Base-by-base conservation (phyloP, 2,329 filamentous ascomycete species). In the Ophiostoma quercus region DNA sequence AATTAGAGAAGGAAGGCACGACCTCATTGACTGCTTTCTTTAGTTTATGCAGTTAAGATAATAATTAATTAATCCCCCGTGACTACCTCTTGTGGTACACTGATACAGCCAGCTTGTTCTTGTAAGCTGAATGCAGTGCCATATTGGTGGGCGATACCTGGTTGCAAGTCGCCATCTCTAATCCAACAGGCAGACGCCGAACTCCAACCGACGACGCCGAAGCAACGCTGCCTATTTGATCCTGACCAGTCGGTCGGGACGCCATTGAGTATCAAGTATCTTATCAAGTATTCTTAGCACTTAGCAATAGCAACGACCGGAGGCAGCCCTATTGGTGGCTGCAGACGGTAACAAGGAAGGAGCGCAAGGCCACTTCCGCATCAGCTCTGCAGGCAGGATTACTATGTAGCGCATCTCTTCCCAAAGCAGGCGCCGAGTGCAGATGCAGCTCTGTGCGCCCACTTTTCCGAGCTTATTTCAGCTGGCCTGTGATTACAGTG, bases 381-480 rank as follows among this genome's bases (percentile, higher is more conserved):
- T 57, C 51, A 57, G 51, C 51, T 57, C n/a, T 11, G 39, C 39
- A 41, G 39, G 43, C 6, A 51, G 5, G 43, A 19, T 12, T 51
- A n/a, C 12, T 51, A 6, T 16, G 14, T 51, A 29, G 34, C 2
- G 34, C 34, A 51, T 51, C 8, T 37, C 34, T 37, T 41, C 39
- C 39, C 39, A 41, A 41, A 41, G 43, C 43, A 47, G 43, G 16
- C 43, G 34, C 34, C 34, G 34, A 34, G 34, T 34, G 34, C 34
- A 34, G 12, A 57, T 57, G 51, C 51, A 57, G 9, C 22, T 41
- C 11, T n/a, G 39, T 51, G 34, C 65, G 37, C 25, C 65, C 65
- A 67, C 65, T 67, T 47, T 66, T 51, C 41, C 8, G 65, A 67
- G 65, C 65, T 67, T 67, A 67, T 67, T 67, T 67, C 65, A 67